Evolutionary conservation across 306 rosid genomes (phyloP).

Genomic region (Astragalus glycyphyllos): DNA sequence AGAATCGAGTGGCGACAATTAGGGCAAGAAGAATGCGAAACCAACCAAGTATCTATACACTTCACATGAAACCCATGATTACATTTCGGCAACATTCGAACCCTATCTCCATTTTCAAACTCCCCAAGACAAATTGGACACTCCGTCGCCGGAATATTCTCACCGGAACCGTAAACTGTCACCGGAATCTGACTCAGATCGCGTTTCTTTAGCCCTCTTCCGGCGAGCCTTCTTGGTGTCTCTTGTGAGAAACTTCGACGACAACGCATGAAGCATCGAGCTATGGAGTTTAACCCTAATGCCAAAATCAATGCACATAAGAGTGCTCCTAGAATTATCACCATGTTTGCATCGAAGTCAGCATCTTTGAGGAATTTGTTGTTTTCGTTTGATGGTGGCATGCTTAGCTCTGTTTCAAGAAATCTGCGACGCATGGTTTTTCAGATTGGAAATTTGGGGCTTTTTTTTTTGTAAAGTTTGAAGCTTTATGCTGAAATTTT

Average conservation of each 20-base stretch:
- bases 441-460: not conserved
- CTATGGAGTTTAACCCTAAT: constrained; percentile 74
- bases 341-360: constrained; percentile 85
- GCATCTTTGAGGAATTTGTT: constrained; percentile 48
- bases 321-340: constrained; percentile 75
- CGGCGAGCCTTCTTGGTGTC: constrained; percentile 49
- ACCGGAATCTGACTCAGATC: constrained; percentile 69
- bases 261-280: constrained; percentile 63
- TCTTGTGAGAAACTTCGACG: constrained; percentile 54
- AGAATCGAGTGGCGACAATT: constrained; percentile 74
- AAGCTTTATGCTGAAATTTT: constrained; percentile 12
- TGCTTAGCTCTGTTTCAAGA: constrained; percentile 42
- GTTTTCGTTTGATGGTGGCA: constrained; percentile 52
- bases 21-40: constrained; percentile 87
- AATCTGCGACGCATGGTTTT: constrained; percentile 47
- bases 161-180: constrained; percentile 61
- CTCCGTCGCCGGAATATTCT: constrained; percentile 63
- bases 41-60: constrained; percentile 84
- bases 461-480: constrained; percentile 22
- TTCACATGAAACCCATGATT: constrained; percentile 85
- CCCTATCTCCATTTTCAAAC: constrained; percentile 72
- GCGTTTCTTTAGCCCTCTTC: constrained; percentile 64
- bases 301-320: constrained; percentile 74
- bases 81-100: constrained; percentile 74
- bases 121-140: constrained; percentile 88